These are phyloP conservation scores for Chlorencoelia australis DNA, from an alignment of 2,329 filamentous ascomycete species.

Conservation along the genomic window DNA sequence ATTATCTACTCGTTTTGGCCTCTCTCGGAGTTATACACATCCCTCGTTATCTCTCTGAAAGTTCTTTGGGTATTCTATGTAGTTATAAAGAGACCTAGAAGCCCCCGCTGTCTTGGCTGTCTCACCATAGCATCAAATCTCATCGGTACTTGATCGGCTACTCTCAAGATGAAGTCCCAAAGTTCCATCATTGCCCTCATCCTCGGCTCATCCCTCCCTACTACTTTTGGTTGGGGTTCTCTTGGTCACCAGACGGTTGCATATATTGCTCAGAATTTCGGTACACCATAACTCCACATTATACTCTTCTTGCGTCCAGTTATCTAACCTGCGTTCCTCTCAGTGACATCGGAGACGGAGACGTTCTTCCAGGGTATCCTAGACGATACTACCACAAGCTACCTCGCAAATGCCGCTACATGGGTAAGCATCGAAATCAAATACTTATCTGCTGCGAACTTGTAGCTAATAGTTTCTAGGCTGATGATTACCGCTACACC, in stretches of 20 bases:
- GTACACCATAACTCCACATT: constrained; percentile 4
- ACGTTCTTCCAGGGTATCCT: constrained; percentile 48
- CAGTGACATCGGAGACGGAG: constrained; percentile 45
- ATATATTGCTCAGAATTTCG: constrained; percentile 49
- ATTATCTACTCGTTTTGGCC: too few species aligned
- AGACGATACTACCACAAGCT: constrained; percentile 42
- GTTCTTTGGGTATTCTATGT: too few species aligned
- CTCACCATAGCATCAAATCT: too few species aligned
- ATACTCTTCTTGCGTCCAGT: background rate
- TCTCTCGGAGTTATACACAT: too few species aligned
- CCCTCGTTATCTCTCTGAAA: too few species aligned
- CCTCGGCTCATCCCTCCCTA: constrained; percentile 11
- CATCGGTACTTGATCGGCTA: too few species aligned
- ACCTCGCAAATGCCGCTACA: constrained; percentile 52
- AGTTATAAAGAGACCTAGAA: too few species aligned
- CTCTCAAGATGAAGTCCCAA: constrained; percentile 14
- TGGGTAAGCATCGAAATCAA: constrained; percentile 40
- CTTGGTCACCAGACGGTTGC: constrained; percentile 57
- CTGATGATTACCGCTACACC: constrained; percentile 51
- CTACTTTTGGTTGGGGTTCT: constrained; percentile 24
- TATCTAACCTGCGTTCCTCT: background rate
- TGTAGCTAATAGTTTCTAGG: too few species aligned
- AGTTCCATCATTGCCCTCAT: constrained; percentile 7
- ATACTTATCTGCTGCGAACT: too few species aligned
- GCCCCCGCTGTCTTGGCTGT: too few species aligned